Evolutionary conservation across 768 basidiomycete species (phyloP).

Genomic region (Boletus speciosus): DNA sequence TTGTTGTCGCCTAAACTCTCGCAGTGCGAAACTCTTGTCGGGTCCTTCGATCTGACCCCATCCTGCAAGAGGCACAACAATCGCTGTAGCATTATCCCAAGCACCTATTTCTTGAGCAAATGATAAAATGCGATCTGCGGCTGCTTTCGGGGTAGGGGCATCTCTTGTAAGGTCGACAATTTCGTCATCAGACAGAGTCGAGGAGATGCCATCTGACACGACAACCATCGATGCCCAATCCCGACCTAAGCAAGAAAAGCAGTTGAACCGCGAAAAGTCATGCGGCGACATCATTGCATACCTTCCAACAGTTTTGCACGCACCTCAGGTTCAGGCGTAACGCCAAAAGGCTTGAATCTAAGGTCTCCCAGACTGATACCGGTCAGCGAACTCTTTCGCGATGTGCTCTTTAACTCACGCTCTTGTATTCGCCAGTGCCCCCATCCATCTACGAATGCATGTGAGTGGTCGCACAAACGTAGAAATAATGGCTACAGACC

Average conservation of each 20-base stretch:
- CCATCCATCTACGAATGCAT: conserved; percentile 76
- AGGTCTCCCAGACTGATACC: conserved; percentile 75
- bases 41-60: conserved; percentile 83
- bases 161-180: conserved; percentile 84
- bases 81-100: conserved; percentile 87
- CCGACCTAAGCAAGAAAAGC: conserved; percentile 45
- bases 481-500: conserved; percentile 42
- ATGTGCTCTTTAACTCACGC: conserved; percentile 47
- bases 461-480: background rate
- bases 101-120: conserved; percentile 83
- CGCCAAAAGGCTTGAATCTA: conserved; percentile 83
- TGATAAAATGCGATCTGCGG: conserved; percentile 78
- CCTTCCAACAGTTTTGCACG: conserved; percentile 72
- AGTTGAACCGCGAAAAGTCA: background rate
- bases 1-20: conserved; percentile 74
- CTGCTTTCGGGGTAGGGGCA: conserved; percentile 65
- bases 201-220: conserved; percentile 92
- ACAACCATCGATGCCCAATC: conserved; percentile 87
- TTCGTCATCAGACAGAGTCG: conserved; percentile 89
- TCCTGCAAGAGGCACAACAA: conserved; percentile 88
- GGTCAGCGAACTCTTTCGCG: conserved; percentile 1
- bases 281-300: conserved; percentile 26
- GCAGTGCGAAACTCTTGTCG: conserved; percentile 76
- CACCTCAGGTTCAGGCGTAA: conserved; percentile 92
- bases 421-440: conserved; percentile 87